Conservation (phyloP, 148 eudicot genomes). For the Simmondsia chinensis region DNA sequence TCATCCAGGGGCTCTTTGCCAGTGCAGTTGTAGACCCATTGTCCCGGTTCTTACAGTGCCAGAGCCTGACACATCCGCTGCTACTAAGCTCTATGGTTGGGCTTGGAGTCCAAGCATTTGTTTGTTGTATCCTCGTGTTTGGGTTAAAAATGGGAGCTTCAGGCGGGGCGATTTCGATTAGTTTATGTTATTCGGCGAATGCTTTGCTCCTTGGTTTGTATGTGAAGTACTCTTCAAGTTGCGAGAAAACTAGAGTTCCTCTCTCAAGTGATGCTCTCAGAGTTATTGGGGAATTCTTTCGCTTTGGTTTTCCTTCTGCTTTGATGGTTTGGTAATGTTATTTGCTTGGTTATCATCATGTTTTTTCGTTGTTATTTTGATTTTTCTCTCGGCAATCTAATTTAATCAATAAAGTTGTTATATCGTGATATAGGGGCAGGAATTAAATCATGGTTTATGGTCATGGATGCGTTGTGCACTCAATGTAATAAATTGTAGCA, state of each 20-base stretch:
- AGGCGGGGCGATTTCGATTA: slow-evolving; percentile 32
- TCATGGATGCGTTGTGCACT: too few species aligned
- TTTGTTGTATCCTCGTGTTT: slow-evolving; percentile 31
- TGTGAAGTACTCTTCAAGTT: slow-evolving; percentile 24
- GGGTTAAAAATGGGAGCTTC: slow-evolving; percentile 18
- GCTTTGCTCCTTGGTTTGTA: slow-evolving; percentile 25
- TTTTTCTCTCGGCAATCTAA: too few species aligned
- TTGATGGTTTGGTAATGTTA: slow-evolving; percentile 38
- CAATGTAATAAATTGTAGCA: too few species aligned
- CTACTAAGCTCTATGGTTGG: slow-evolving; percentile 15
- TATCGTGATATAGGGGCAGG: too few species aligned
- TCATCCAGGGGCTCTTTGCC: slow-evolving; percentile 30
- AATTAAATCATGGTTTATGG: too few species aligned
- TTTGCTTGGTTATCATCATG: background rate
- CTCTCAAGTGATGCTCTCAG: slow-evolving; percentile 19
- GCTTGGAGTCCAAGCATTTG: slow-evolving; percentile 17
- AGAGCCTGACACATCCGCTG: slow-evolving; percentile 31
- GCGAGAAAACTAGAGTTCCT: slow-evolving; percentile 21
- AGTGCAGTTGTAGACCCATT: slow-evolving; percentile 27
- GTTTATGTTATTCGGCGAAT: slow-evolving; percentile 29
- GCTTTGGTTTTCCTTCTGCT: slow-evolving; percentile 36
- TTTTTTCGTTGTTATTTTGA: too few species aligned
- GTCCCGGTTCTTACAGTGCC: slow-evolving; percentile 30
- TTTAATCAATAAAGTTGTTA: too few species aligned
- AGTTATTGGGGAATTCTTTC: slow-evolving; percentile 23